These are phyloP conservation scores for Neospermospora avenae DNA, from an alignment of 2,329 filamentous ascomycete genomes.

Conservation along the genomic window DNA sequence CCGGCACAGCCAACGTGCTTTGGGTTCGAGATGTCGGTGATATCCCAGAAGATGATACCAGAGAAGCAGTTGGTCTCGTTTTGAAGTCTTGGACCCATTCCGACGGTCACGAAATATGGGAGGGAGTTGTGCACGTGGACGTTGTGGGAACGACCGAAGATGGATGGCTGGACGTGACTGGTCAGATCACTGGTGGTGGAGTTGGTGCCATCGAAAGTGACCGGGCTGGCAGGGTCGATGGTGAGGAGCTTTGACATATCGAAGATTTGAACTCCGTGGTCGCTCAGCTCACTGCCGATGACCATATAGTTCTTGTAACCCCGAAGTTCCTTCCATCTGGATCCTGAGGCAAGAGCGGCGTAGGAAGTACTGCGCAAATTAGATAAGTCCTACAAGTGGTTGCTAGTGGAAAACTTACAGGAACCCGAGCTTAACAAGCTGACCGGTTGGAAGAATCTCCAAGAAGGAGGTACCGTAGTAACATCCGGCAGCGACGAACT, in stretches of 20 bases:
- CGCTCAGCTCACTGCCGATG: slow-evolving; percentile 41
- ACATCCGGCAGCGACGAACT: slow-evolving; percentile 48
- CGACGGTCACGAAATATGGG: slow-evolving; percentile 37
- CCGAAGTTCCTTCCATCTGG: slow-evolving; percentile 39
- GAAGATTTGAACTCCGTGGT: slow-evolving; percentile 53
- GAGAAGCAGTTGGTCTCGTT: slow-evolving; percentile 40
- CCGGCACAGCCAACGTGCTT: slow-evolving; percentile 45
- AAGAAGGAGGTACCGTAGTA: slow-evolving; percentile 49
- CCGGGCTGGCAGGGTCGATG: slow-evolving; percentile 41
- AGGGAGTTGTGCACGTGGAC: slow-evolving; percentile 41
- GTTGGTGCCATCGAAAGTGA: slow-evolving; percentile 35
- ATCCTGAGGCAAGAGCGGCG: slow-evolving; percentile 14
- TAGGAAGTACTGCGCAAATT: slow-evolving; percentile 10
- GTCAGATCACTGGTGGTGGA: slow-evolving; percentile 36
- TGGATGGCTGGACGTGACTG: slow-evolving; percentile 29
- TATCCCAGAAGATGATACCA: slow-evolving; percentile 49
- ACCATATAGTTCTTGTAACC: slow-evolving; percentile 38
- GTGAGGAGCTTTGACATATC: slow-evolving; percentile 52
- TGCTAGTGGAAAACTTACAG: slow-evolving; percentile 40
- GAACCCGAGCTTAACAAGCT: slow-evolving; percentile 46
- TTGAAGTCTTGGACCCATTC: slow-evolving; percentile 15
- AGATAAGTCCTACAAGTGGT: slow-evolving; percentile 8
- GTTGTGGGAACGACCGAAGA: slow-evolving; percentile 41
- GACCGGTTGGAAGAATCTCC: slow-evolving; percentile 44
- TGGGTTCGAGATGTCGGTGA: slow-evolving; percentile 45